phyloP scores from a whole-genome alignment of 2,329 filamentous ascomycete species.

The Aspergillus aculeatus region DNA sequence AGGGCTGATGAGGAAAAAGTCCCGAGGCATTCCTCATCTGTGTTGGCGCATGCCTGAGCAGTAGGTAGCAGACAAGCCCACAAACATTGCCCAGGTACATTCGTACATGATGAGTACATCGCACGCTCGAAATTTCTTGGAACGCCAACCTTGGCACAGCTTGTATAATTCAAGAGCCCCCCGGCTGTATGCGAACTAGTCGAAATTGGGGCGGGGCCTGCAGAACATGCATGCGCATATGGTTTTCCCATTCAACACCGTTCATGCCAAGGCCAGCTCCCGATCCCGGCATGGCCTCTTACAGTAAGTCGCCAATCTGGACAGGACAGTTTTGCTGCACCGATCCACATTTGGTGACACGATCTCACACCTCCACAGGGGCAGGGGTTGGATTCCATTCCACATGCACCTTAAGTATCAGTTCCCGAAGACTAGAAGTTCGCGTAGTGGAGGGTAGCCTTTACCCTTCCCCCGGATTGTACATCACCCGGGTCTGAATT shows the following conservation, averaged over 20 bases:
- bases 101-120: neutral
- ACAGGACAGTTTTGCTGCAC: neutral
- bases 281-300: neutral
- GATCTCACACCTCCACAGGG: neutral
- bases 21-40: neutral
- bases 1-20: neutral
- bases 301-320: neutral
- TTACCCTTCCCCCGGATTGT: too few species aligned
- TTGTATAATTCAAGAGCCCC: neutral
- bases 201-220: neutral
- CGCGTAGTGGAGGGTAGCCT: too few species aligned
- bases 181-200: neutral
- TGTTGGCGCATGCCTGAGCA: neutral
- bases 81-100: neutral
- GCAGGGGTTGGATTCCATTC: neutral
- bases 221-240: neutral
- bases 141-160: neutral
- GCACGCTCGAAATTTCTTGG: neutral
- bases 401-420: neutral
- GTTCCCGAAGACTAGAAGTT: neutral
- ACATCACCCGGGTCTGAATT: too few species aligned
- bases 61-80: neutral
- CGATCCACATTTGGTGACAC: neutral
- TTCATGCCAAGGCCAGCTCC: neutral
- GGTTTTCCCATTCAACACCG: neutral